phyloP scores from a whole-genome alignment of 352 stramenopile genomes.

The Globisporangium spiculum region DNA sequence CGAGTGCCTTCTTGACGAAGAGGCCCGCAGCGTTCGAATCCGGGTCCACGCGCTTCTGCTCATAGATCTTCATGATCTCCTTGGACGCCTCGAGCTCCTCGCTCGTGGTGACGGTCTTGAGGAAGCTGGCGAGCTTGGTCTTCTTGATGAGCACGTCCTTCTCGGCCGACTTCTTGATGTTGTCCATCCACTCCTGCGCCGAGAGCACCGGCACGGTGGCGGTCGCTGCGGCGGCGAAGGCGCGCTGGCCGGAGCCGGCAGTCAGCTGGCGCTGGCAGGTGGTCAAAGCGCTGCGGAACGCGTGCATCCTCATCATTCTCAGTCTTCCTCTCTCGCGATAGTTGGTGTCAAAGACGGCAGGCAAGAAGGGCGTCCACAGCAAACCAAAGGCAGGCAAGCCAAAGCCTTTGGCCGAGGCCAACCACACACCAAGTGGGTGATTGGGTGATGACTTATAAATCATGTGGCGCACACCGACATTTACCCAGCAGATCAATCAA shows the following conservation, averaged over 20 bases:
- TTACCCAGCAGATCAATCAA: background rate
- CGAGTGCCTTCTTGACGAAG: conserved; percentile 83
- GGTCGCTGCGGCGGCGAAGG: conserved; percentile 30
- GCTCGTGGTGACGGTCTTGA: conserved; percentile 78
- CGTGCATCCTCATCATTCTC: conserved; percentile 48
- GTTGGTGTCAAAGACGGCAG: background rate
- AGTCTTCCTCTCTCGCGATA: conserved; percentile 6
- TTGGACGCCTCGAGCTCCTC: conserved; percentile 77
- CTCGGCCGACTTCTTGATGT: conserved; percentile 67
- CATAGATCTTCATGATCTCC: conserved; percentile 88
- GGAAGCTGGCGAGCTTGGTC: conserved; percentile 80
- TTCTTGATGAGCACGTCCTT: conserved; percentile 82
- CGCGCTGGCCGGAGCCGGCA: conserved; percentile 26
- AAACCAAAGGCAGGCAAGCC: conserved; percentile 3
- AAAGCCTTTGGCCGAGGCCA: background rate
- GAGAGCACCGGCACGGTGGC: conserved; percentile 42
- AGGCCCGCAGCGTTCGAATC: conserved; percentile 70
- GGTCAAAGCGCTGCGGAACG: conserved; percentile 63
- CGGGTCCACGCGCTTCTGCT: conserved; percentile 81
- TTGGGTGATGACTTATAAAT: background rate
- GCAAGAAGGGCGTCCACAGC: background rate
- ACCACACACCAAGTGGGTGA: background rate
- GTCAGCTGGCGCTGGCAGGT: conserved; percentile 44
- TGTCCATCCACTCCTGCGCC: conserved; percentile 77
- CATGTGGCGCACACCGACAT: background rate